Evolutionary conservation across 2,329 filamentous ascomycete genomes (phyloP).

Genomic region (Curvularia sp.): DNA sequence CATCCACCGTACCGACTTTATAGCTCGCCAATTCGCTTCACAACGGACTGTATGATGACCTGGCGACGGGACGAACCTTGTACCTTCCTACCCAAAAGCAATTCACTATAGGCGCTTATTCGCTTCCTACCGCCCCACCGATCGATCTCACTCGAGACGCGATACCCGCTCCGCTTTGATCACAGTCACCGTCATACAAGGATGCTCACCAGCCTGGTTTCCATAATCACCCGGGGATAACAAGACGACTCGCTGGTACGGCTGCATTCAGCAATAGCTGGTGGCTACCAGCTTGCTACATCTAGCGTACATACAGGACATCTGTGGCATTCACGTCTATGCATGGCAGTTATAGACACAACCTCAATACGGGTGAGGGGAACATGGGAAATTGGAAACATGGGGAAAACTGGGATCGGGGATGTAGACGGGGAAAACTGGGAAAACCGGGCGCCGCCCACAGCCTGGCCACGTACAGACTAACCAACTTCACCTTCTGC

Average conservation of each 20-base stretch:
- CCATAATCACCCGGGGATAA: not conserved
- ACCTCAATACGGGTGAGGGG: not conserved
- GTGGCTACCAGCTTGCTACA: not conserved
- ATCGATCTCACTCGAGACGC: constrained; percentile 9
- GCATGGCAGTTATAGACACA: not conserved
- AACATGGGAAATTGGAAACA: not conserved
- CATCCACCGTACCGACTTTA: constrained; percentile 1
- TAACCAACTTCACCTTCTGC: not conserved
- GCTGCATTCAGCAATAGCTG: not conserved
- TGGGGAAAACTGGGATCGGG: not conserved
- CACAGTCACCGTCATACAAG: constrained; percentile 3
- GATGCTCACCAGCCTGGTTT: not conserved
- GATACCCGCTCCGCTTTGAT: constrained; percentile 10
- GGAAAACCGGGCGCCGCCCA: not conserved
- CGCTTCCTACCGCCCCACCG: constrained; percentile 11
- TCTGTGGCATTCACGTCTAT: not conserved
- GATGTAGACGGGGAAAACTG: not conserved
- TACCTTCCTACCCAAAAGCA: constrained; percentile 9
- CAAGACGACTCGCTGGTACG: not conserved
- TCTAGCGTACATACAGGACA: not conserved
- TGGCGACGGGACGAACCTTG: constrained; percentile 8
- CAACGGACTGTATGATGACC: constrained; percentile 9
- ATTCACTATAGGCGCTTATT: constrained; percentile 11
- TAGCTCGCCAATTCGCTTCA: constrained; percentile 7
- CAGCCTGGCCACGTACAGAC: not conserved